Evolutionary conservation across 208 protist genomes (phyloP).

Genomic region (Naegleria gruberi): DNA sequence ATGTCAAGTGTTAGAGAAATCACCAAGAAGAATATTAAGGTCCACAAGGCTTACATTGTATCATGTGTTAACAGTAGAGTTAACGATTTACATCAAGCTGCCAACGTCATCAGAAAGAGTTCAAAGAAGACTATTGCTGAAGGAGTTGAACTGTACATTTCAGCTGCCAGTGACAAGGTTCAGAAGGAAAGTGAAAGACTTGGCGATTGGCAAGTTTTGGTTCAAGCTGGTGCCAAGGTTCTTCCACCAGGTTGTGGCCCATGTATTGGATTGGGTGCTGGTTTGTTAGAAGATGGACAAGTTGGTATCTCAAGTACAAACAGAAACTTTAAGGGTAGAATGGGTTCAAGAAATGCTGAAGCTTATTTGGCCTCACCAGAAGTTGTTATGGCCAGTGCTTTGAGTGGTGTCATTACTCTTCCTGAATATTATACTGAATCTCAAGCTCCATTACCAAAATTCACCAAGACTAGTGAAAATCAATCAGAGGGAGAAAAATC

Average conservation of each 20-base stretch:
- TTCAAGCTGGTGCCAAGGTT: constrained; percentile 45
- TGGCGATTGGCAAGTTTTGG: constrained; percentile 50
- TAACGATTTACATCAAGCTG: constrained; percentile 39
- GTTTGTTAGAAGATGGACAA: constrained; percentile 56
- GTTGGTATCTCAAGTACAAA: constrained; percentile 60
- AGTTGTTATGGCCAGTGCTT: constrained; percentile 50
- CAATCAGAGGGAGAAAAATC: not conserved
- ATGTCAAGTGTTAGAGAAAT: constrained; percentile 36
- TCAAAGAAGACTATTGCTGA: constrained; percentile 30
- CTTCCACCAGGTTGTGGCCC: constrained; percentile 57
- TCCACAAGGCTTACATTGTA: constrained; percentile 58
- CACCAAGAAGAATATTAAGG: constrained; percentile 34
- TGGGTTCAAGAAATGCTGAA: constrained; percentile 47
- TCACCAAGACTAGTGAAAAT: not conserved
- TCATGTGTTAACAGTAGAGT: constrained; percentile 56
- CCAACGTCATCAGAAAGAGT: constrained; percentile 25
- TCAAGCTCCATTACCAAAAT: not conserved
- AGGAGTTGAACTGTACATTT: constrained; percentile 53
- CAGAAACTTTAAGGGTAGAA: constrained; percentile 62
- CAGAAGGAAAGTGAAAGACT: constrained; percentile 29
- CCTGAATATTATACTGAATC: not conserved
- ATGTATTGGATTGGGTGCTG: constrained; percentile 41
- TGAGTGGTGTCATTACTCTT: constrained; percentile 44
- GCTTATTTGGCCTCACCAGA: constrained; percentile 56
- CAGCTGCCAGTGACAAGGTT: constrained; percentile 49